These are phyloP conservation scores for Chlamydomonas urium DNA, from an alignment of 139 green algal genomes.

Conservation along the genomic window DNA sequence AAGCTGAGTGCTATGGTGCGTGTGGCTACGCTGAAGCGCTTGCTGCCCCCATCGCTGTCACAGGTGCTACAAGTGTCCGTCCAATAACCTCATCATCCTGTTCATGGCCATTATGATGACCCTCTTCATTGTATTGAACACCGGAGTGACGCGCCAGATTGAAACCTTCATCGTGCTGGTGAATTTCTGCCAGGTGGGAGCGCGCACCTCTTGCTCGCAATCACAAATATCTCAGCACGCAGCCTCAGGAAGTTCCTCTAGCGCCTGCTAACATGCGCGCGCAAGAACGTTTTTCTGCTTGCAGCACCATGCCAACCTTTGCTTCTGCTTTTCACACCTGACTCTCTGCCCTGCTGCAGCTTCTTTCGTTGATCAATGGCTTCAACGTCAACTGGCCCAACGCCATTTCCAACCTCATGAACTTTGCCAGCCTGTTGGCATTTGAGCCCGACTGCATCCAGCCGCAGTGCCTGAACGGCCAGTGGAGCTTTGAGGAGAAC, in stretches of 20 bases:
- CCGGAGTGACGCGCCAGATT: conserved; percentile 3
- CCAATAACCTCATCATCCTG: background rate
- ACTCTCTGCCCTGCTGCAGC: no score
- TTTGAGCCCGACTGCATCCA: conserved; percentile 35
- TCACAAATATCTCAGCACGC: no score
- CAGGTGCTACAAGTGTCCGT: background rate
- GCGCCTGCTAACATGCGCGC: no score
- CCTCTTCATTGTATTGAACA: conserved; percentile 21
- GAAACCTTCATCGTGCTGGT: conserved; percentile 23
- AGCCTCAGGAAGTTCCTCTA: no score
- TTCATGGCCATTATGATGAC: conserved; percentile 2
- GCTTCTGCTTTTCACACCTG: no score
- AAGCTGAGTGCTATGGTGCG: no score
- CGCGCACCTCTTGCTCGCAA: no score
- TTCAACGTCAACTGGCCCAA: conserved; percentile 26
- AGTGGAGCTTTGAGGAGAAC: conserved; percentile 28
- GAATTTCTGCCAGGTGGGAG: conserved; percentile 38
- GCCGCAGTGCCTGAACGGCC: conserved; percentile 21
- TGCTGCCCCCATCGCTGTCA: no score
- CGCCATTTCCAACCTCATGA: conserved; percentile 23
- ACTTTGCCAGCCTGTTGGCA: conserved; percentile 15
- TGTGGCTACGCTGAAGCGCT: no score
- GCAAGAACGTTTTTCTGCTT: no score
- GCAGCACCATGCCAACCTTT: no score
- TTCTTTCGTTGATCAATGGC: conserved; percentile 19